phyloP scores from a whole-genome alignment of 305 asterid genomes.

The Fraxinus sp. region DNA sequence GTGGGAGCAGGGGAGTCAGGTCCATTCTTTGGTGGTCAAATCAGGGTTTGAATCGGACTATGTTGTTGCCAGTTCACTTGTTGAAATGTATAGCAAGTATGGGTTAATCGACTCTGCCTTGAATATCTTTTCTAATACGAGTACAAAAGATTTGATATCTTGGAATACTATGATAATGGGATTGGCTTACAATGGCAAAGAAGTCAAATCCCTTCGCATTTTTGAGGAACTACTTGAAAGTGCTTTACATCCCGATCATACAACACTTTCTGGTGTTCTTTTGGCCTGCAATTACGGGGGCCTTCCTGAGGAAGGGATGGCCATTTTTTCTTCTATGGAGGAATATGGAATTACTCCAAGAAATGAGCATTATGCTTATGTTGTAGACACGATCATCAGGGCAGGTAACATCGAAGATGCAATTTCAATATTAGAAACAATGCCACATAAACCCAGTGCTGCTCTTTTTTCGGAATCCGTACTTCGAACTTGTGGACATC shows the following conservation, averaged over 20 bases:
- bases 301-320: slow-evolving; percentile 50
- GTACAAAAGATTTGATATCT: slow-evolving; percentile 54
- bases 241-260: slow-evolving; percentile 50
- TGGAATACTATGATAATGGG: slow-evolving; percentile 63
- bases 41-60: slow-evolving; percentile 57
- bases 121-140: slow-evolving; percentile 38
- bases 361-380: slow-evolving; percentile 49
- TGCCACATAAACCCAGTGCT: slow-evolving; percentile 41
- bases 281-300: slow-evolving; percentile 59
- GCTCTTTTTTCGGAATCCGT: slow-evolving; percentile 45
- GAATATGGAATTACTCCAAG: slow-evolving; percentile 45
- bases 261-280: slow-evolving; percentile 52
- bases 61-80: slow-evolving; percentile 60
- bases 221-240: slow-evolving; percentile 43
- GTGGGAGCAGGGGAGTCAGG: slow-evolving; percentile 51
- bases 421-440: slow-evolving; percentile 33
- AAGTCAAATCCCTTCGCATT: slow-evolving; percentile 41
- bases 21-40: slow-evolving; percentile 61
- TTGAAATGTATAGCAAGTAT: slow-evolving; percentile 48
- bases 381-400: slow-evolving; percentile 48
- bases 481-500: slow-evolving; percentile 46
- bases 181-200: slow-evolving; percentile 53
- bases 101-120: slow-evolving; percentile 48
- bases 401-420: slow-evolving; percentile 56
- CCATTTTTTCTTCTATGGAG: slow-evolving; percentile 52